Percentiles rank a stretch among this genome's conserved stretches.
Evolutionary conservation across 176 grass and related monocot species (phyloP).

Genomic region (Oryza glumipatula): DNA sequence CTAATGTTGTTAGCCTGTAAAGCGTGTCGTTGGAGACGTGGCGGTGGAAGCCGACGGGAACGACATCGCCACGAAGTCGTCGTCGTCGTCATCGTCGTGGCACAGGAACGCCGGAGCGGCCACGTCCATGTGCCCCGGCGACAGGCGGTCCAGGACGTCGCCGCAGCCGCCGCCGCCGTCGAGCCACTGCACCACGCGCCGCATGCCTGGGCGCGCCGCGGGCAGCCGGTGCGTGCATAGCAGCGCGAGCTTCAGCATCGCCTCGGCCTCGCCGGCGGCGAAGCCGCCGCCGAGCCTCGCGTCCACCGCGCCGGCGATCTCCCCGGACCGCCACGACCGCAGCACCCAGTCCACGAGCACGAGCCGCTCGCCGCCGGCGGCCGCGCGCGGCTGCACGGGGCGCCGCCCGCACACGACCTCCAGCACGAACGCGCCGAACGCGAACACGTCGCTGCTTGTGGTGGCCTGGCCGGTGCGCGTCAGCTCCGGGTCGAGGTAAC

Average conservation of each 20-base stretch:
- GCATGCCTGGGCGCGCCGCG: too few relatives aligned
- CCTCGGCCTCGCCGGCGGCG: neutral
- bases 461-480: neutral
- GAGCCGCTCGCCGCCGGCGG: neutral
- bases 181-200: too few relatives aligned
- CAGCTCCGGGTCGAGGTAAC: neutral
- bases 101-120: too few relatives aligned
- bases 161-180: too few relatives aligned
- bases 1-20: too few relatives aligned
- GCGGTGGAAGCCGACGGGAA: too few relatives aligned
- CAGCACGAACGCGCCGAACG: conserved; percentile 61
- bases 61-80: too few relatives aligned
- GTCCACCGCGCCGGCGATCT: neutral
- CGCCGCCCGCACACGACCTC: conserved; percentile 57
- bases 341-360: conserved; percentile 7
- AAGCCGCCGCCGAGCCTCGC: neutral
- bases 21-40: too few relatives aligned
- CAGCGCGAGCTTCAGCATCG: neutral
- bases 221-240: neutral
- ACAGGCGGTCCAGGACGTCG: too few relatives aligned
- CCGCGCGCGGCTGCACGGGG: too few relatives aligned
- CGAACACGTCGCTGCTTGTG: conserved; percentile 41
- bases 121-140: too few relatives aligned
- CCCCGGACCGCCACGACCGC: neutral
- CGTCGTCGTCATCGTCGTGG: too few relatives aligned